phyloP scores from a whole-genome alignment of 106 monocot genomes.

The Platanthera guangdongensis region DNA sequence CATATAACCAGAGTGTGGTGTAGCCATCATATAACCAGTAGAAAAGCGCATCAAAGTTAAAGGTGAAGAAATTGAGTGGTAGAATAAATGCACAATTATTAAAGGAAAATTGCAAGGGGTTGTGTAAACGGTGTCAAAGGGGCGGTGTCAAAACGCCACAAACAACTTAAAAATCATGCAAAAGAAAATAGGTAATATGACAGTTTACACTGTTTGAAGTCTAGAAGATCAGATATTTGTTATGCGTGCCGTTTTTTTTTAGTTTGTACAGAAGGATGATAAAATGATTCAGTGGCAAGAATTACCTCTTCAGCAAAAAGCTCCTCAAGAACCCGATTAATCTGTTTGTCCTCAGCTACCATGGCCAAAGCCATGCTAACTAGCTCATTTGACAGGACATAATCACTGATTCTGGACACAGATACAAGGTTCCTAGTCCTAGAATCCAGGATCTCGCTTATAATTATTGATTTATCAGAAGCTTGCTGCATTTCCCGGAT shows the following conservation, averaged over 20 bases:
- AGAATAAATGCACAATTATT: not conserved
- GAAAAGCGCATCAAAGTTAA: not conserved
- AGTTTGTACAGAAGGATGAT: not conserved
- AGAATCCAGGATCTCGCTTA: slow-evolving; percentile 90
- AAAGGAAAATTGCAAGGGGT: not conserved
- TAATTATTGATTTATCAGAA: slow-evolving; percentile 88
- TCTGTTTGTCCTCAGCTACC: slow-evolving; percentile 98
- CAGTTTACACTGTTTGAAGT: not conserved
- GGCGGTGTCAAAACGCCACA: not conserved
- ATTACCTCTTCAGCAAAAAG: slow-evolving; percentile 93
- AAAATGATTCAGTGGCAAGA: not conserved
- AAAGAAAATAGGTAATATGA: not conserved
- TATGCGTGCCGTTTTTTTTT: not conserved
- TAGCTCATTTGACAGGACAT: slow-evolving; percentile 88
- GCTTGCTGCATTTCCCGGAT: slow-evolving; percentile 93
- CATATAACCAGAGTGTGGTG: too few relatives aligned
- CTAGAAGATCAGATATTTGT: not conserved
- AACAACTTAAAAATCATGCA: not conserved
- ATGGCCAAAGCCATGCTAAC: slow-evolving; percentile 97
- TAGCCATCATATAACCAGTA: too few relatives aligned
- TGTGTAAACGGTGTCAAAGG: not conserved
- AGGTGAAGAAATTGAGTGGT: not conserved
- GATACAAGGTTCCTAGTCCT: slow-evolving; percentile 91
- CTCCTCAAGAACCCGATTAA: slow-evolving; percentile 90
- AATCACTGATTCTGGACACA: slow-evolving; percentile 94